Conservation (phyloP, 2,329 filamentous ascomycete species). For the Fusarium sp. region DNA sequence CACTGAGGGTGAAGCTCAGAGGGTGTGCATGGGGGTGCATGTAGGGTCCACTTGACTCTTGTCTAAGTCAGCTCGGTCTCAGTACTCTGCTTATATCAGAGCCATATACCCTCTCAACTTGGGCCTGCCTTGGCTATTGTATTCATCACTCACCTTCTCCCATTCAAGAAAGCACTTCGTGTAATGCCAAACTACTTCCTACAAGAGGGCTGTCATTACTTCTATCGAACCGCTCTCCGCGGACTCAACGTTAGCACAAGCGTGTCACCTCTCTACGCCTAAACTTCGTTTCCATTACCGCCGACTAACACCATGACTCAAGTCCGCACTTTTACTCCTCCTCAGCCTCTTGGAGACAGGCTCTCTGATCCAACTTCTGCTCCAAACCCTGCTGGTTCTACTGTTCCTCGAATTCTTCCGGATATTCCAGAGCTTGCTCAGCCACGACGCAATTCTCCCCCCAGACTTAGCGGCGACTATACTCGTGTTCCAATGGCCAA, state of each 20-base stretch:
- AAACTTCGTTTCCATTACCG: slow-evolving; percentile 42
- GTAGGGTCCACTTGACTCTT: slow-evolving; percentile 43
- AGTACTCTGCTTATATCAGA: slow-evolving; percentile 40
- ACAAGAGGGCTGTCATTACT: slow-evolving; percentile 92
- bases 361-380: slow-evolving; percentile 57
- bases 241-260: slow-evolving; percentile 83
- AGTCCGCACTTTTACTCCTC: slow-evolving; percentile 60
- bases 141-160: slow-evolving; percentile 14
- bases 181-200: slow-evolving; percentile 84
- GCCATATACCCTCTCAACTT: slow-evolving; percentile 32
- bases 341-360: slow-evolving; percentile 77
- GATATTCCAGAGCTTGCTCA: slow-evolving; percentile 45
- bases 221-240: slow-evolving; percentile 89
- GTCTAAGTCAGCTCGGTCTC: slow-evolving; percentile 44
- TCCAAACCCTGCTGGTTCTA: slow-evolving; percentile 41
- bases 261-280: slow-evolving; percentile 80
- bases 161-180: slow-evolving; percentile 44
- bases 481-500: slow-evolving; percentile 62
- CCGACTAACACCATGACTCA: slow-evolving; percentile 50
- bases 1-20: slow-evolving; percentile 14
- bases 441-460: slow-evolving; percentile 33
- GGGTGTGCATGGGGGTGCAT: slow-evolving; percentile 38
- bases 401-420: slow-evolving; percentile 53
- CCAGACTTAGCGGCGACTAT: slow-evolving; percentile 46
- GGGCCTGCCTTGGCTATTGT: background rate